Evolutionary conservation across 2,329 filamentous ascomycete genomes (phyloP).

Genomic region (Aspergillus eucalypticola): DNA sequence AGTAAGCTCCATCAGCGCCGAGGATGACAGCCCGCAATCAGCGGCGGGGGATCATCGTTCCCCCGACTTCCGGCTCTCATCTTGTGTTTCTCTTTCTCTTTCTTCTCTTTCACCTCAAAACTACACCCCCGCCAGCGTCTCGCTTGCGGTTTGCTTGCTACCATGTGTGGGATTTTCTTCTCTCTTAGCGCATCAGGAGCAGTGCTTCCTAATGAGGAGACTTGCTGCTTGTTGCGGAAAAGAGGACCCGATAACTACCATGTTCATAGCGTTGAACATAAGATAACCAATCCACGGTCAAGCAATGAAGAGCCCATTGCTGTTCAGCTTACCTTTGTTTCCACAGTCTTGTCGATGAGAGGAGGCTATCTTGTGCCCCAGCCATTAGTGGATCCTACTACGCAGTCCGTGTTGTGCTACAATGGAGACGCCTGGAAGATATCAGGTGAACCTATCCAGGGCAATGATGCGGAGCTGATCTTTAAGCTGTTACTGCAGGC

Average conservation of each 20-base stretch:
- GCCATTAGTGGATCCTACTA: slow-evolving; percentile 63
- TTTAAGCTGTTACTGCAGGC: slow-evolving; percentile 60
- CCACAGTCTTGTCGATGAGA: slow-evolving; percentile 88
- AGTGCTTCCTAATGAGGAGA: slow-evolving; percentile 35
- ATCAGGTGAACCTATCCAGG: slow-evolving; percentile 55
- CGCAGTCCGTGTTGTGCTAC: slow-evolving; percentile 80
- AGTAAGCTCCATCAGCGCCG: slow-evolving; percentile 46
- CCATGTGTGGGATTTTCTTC: slow-evolving; percentile 56
- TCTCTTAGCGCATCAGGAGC: slow-evolving; percentile 42
- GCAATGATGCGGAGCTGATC: slow-evolving; percentile 76
- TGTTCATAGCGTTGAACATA: slow-evolving; percentile 31
- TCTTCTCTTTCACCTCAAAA: neutral
- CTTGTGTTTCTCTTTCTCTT: slow-evolving; percentile 8
- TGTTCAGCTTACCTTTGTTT: slow-evolving; percentile 65
- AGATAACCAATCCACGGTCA: slow-evolving; percentile 16
- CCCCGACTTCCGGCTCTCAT: slow-evolving; percentile 27
- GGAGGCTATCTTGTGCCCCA: slow-evolving; percentile 71
- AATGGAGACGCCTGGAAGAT: slow-evolving; percentile 95
- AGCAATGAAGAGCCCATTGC: slow-evolving; percentile 21
- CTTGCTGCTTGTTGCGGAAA: slow-evolving; percentile 36
- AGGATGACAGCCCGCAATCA: slow-evolving; percentile 49
- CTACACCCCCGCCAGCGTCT: neutral
- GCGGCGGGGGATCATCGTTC: slow-evolving; percentile 36
- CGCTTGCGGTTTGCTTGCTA: slow-evolving; percentile 15
- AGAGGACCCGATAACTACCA: slow-evolving; percentile 49